Base-by-base conservation (phyloP, 352 stramenopile genomes). In the Pythium myriotylum region DNA sequence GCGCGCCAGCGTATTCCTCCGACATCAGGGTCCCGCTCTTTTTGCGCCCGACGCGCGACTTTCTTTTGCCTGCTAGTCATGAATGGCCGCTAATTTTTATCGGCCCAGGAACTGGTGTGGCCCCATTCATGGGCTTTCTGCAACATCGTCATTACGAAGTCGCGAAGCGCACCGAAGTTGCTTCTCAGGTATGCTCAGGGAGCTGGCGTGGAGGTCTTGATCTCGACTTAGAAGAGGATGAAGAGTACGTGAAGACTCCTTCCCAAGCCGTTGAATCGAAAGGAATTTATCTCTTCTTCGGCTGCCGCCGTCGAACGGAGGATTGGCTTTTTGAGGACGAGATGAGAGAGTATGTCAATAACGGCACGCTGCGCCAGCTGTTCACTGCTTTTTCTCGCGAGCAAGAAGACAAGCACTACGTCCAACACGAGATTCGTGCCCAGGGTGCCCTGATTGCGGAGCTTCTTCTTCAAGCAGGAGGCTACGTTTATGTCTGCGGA, bases 111-210 rank as follows among this genome's bases (percentile, higher is more conserved):
- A 99, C 96, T 16, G 96, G 96, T 24, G 96, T 99, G 47, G 89
- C 96, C 13, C 96, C 96, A 19, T 99, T 99, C 75, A 93, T 98
- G 59, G 94, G 95, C 35, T 99, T 99, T 59, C 54, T 99, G 35
- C 80, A 95, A 55, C 94, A 99, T 59, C 91, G 89, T 20, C 56
- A 77, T 17, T 29, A 73, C 16, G 70, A 90, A 59, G 50, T 62
- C 17, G 41, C 40, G 24, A 63, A 59, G 27, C 58, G 55, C 20
- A 35, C 58, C 6, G 48, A 55, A 22, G 48, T 65, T 2, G 53
- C 67, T 13, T 74, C 66, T n/a, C 41, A 73, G 13, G 65, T 71
- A 2, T 86, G 68, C n/a, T 80, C 86, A 46, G 90, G 88, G 9
- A 81, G 72, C 22, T 97, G 92, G 88, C 74, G 89, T 49, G 89